These are phyloP conservation scores for Serpula lacrymans DNA, from an alignment of 768 basidiomycete genomes.

Conservation along the genomic window DNA sequence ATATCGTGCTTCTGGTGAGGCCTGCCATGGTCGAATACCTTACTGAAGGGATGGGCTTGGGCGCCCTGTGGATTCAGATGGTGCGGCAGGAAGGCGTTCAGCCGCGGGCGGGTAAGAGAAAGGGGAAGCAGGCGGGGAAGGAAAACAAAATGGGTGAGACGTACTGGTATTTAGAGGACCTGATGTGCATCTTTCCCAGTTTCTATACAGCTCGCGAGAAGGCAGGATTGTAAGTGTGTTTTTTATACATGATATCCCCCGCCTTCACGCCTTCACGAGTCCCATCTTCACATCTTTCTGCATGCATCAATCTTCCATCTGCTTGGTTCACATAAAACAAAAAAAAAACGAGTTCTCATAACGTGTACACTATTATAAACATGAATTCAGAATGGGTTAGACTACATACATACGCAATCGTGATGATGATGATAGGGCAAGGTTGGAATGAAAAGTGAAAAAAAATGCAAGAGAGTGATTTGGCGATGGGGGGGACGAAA, in stretches of 20 bases:
- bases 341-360: too few species aligned
- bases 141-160: slow-evolving; percentile 21
- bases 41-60: slow-evolving; percentile 54
- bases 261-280: too few species aligned
- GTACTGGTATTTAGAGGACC: slow-evolving; percentile 62
- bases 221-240: neutral
- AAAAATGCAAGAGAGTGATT: too few species aligned
- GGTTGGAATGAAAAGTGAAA: too few species aligned
- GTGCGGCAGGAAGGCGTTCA: slow-evolving; percentile 30
- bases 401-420: too few species aligned
- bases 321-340: too few species aligned
- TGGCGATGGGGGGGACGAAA: too few species aligned
- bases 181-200: slow-evolving; percentile 52
- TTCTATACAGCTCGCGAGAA: slow-evolving; percentile 35
- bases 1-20: slow-evolving; percentile 56
- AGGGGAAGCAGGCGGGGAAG: slow-evolving; percentile 17
- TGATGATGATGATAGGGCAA: too few species aligned
- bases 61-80: slow-evolving; percentile 69
- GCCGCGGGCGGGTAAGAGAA: slow-evolving; percentile 15
- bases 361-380: too few species aligned
- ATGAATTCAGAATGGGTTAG: too few species aligned
- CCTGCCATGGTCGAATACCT: slow-evolving; percentile 36
- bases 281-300: too few species aligned
- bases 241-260: neutral
- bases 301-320: too few species aligned